Conservation (phyloP, 2,329 filamentous ascomycete genomes). For the Curvularia eragrostidis region DNA sequence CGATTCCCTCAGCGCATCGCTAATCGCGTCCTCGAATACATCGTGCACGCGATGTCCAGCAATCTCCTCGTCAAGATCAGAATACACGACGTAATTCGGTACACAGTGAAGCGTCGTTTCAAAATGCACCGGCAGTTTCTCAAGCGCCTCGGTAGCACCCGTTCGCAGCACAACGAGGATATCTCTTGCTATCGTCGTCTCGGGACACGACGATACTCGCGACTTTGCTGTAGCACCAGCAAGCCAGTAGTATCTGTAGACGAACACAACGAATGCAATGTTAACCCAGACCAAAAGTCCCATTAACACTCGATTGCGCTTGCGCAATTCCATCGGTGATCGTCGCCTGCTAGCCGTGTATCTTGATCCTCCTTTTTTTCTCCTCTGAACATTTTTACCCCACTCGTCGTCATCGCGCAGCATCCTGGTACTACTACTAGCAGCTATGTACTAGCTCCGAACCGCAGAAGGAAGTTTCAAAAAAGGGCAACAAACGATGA, state of each 20-base stretch:
- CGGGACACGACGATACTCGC: conserved; percentile 6
- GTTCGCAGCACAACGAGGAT: conserved; percentile 63
- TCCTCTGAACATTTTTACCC: too few species aligned
- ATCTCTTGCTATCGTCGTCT: conserved; percentile 38
- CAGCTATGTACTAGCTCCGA: too few species aligned
- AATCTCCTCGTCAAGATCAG: conserved; percentile 41
- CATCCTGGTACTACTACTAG: too few species aligned
- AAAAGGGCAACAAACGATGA: too few species aligned
- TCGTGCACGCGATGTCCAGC: conserved; percentile 37
- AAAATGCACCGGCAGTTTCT: conserved; percentile 58
- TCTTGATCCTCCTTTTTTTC: too few species aligned
- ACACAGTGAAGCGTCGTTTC: conserved; percentile 44
- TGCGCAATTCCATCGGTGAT: too few species aligned
- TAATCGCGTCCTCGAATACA: conserved; percentile 33
- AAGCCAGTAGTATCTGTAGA: not conserved
- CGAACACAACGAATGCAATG: not conserved
- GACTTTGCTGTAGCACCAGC: not conserved
- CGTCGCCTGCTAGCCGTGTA: too few species aligned
- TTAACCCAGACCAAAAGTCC: too few species aligned
- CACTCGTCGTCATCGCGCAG: too few species aligned
- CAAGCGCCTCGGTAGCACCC: conserved; percentile 61
- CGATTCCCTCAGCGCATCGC: conserved; percentile 27
- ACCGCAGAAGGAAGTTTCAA: too few species aligned
- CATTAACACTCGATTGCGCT: too few species aligned
- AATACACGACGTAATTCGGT: conserved; percentile 43